Base-by-base conservation (phyloP, 73 alveolate genomes). In the Symbiodinium pilosum region DNA sequence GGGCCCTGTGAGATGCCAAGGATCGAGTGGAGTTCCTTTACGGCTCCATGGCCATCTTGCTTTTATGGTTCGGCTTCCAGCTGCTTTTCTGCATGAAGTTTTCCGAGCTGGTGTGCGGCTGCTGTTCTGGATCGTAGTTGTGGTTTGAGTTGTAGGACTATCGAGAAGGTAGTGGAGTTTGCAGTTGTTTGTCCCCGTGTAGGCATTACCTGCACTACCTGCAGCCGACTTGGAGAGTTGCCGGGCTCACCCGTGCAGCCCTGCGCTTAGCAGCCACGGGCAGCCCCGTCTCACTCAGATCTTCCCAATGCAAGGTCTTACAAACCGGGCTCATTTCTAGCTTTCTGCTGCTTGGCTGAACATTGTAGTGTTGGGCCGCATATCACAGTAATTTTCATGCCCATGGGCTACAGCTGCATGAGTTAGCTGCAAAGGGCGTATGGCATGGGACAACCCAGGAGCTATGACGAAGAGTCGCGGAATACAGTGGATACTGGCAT, bases 121-220 rank as follows among this genome's bases (percentile, higher is more conserved):
- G 6, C 38, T 20, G n/a, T 64, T 20, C n/a, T n/a, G n/a, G n/a
- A n/a, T n/a, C n/a, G n/a, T n/a, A n/a, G n/a, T n/a, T n/a, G n/a
- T n/a, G n/a, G n/a, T n/a, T n/a, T n/a, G n/a, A n/a, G n/a, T n/a
- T n/a, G n/a, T n/a, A n/a, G n/a, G n/a, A n/a, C n/a, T n/a, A n/a
- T n/a, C n/a, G n/a, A n/a, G n/a, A n/a, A n/a, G n/a, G n/a, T n/a
- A n/a, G n/a, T n/a, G n/a, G 83, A 26, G n/a, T 12, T 64, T 11
- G 83, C 40, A 64, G 21, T 64, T 34, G 38, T 64, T 64, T 64
- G 47, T 26, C 6, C 1, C 8, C 51, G 20, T 16, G 43, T 21
- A 88, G 95, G 95, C 95, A 88, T 32, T 88, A 83, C 69, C 36
- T 88, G 42, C 95, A 88, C 86, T 88, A 88, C 73, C 30, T 88